phyloP scores from a whole-genome alignment of 768 basidiomycete genomes.

The Floccularia luteovirens region DNA sequence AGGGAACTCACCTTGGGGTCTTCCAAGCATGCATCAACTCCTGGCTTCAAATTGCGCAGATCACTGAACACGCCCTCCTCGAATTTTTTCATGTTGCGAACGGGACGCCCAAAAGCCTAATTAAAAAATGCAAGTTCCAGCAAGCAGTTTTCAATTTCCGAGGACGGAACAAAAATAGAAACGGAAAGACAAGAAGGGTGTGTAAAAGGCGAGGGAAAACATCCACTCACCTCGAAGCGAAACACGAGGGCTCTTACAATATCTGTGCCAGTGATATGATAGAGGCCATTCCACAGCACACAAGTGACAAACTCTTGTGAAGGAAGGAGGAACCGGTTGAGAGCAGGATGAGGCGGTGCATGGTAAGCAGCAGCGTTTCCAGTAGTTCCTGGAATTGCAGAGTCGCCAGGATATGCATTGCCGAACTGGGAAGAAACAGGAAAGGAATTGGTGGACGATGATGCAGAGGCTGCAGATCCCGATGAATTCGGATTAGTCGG shows the following conservation, averaged over 20 bases:
- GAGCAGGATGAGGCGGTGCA: slow-evolving; percentile 59
- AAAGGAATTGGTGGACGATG: slow-evolving; percentile 9
- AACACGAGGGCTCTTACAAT: slow-evolving; percentile 95
- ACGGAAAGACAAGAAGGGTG: too few relatives aligned
- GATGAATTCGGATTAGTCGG: slow-evolving; percentile 21
- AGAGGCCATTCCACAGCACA: slow-evolving; percentile 86
- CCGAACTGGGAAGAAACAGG: slow-evolving; percentile 3
- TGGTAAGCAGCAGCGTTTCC: slow-evolving; percentile 24
- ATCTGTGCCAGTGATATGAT: slow-evolving; percentile 95
- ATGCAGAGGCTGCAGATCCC: slow-evolving; percentile 13
- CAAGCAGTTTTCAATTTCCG: too few relatives aligned
- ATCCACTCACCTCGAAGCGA: slow-evolving; percentile 65
- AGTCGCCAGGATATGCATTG: neutral
- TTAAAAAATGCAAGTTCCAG: neutral
- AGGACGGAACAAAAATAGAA: too few relatives aligned
- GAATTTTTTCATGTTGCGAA: slow-evolving; percentile 92
- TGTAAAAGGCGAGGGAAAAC: slow-evolving; percentile 6
- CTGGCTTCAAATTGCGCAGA: slow-evolving; percentile 89
- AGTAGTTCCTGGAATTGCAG: slow-evolving; percentile 7
- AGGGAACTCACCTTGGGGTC: slow-evolving; percentile 78
- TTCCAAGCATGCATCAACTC: slow-evolving; percentile 85
- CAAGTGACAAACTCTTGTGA: slow-evolving; percentile 86
- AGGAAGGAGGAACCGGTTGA: slow-evolving; percentile 85
- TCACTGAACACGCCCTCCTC: slow-evolving; percentile 96
- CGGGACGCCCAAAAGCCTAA: slow-evolving; percentile 80